Evolutionary conservation across 1,284 basidiomycete species (phyloP).

Genomic region (Pyrrhoderma noxium): DNA sequence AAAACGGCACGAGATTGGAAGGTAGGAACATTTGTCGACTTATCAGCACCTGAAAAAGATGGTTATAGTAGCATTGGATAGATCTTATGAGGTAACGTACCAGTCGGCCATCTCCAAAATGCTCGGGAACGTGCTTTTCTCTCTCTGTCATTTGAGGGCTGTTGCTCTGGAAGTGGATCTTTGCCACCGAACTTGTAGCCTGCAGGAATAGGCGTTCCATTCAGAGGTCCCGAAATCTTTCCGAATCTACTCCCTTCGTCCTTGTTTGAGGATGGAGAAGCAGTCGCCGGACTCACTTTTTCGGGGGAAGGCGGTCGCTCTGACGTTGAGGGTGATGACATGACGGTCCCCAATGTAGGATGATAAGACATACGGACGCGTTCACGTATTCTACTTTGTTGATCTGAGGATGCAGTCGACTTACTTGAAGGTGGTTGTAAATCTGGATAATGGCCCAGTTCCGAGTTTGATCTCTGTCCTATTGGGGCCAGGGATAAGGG

Average conservation of each 20-base stretch:
- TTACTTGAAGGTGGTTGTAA: constrained; percentile 29
- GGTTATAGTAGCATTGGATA: constrained; percentile 1
- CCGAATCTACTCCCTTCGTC: constrained; percentile 46
- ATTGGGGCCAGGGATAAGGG: constrained; percentile 31
- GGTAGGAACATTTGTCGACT: constrained; percentile 31
- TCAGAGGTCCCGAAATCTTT: constrained; percentile 87
- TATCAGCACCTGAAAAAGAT: constrained; percentile 28
- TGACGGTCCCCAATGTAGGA: constrained; percentile 42
- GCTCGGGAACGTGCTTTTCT: constrained; percentile 85
- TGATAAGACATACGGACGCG: constrained; percentile 47
- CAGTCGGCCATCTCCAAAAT: constrained; percentile 70
- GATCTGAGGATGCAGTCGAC: constrained; percentile 46
- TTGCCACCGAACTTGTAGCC: constrained; percentile 85
- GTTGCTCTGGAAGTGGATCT: constrained; percentile 42
- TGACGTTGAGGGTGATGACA: constrained; percentile 33
- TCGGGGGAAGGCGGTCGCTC: constrained; percentile 34
- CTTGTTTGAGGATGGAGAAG: constrained; percentile 28
- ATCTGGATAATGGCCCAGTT: constrained; percentile 72
- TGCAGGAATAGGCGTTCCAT: constrained; percentile 77
- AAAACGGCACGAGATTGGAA: constrained; percentile 74
- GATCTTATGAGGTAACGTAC: constrained; percentile 19
- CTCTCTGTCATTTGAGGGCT: constrained; percentile 52
- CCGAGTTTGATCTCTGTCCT: constrained; percentile 62
- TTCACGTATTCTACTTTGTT: constrained; percentile 40
- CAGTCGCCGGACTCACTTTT: constrained; percentile 42